These are phyloP conservation scores for Penicillium oxalicum DNA, from an alignment of 2,329 filamentous ascomycete genomes.

Conservation along the genomic window DNA sequence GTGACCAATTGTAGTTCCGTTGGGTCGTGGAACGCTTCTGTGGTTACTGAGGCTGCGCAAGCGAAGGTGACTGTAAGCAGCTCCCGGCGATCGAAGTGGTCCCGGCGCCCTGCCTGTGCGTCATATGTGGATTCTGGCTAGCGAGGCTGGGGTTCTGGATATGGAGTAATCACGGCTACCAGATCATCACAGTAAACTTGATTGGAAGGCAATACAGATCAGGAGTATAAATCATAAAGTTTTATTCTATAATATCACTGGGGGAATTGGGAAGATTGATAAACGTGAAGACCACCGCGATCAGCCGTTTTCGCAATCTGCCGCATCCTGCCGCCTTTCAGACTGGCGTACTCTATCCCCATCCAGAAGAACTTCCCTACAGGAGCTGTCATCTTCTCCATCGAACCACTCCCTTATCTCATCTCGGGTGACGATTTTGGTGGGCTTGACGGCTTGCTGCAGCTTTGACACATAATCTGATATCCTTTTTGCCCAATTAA, in stretches of 20 bases:
- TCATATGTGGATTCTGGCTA: constrained; percentile 21
- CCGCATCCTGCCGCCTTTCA: constrained; percentile 28
- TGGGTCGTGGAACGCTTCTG: not conserved
- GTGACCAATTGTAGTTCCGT: not conserved
- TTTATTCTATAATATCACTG: constrained; percentile 11
- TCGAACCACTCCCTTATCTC: constrained; percentile 29
- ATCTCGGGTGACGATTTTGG: constrained; percentile 30
- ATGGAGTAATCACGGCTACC: not conserved
- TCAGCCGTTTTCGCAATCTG: constrained; percentile 17
- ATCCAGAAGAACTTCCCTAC: constrained; percentile 37
- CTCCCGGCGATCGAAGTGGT: constrained; percentile 13
- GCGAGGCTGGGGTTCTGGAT: not conserved
- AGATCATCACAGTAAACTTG: not conserved
- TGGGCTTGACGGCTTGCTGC: constrained; percentile 23
- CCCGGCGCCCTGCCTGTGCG: constrained; percentile 20
- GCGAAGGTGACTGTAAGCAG: not conserved
- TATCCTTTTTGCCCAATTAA: constrained; percentile 29
- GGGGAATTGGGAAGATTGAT: constrained; percentile 8
- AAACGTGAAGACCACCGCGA: not conserved
- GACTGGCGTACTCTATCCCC: constrained; percentile 36
- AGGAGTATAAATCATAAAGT: not conserved
- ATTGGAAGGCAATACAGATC: not conserved
- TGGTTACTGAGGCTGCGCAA: not conserved
- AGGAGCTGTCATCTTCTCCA: constrained; percentile 34
- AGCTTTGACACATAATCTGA: constrained; percentile 20